phyloP scores from a whole-genome alignment of 495 filamentous ascomycete species.

The Neurospora sp. region DNA sequence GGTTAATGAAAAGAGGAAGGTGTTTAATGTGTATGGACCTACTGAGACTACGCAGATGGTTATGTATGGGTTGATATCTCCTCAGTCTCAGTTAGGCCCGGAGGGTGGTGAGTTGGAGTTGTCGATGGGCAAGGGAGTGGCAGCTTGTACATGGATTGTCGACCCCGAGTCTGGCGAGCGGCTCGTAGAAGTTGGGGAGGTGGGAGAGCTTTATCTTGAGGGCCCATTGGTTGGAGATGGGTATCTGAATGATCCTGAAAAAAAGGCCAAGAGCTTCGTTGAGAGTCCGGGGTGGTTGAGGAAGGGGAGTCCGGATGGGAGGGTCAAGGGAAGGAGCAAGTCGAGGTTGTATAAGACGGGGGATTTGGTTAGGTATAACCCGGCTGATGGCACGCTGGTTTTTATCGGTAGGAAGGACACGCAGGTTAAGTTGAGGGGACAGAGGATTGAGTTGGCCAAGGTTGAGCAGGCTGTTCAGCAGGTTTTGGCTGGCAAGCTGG shows the following conservation, averaged over 20 bases:
- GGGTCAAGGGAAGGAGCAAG: neutral
- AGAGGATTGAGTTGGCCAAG: conserved; percentile 30
- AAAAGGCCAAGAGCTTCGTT: conserved; percentile 44
- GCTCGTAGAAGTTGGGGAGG: conserved; percentile 53
- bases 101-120: too few species aligned
- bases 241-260: conserved; percentile 57
- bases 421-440: conserved; percentile 33
- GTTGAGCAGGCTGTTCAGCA: conserved; percentile 13
- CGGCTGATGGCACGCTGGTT: conserved; percentile 17
- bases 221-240: conserved; percentile 47
- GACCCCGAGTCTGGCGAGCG: conserved; percentile 46
- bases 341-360: conserved; percentile 38
- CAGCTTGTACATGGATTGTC: conserved; percentile 38
- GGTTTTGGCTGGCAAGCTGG: conserved; percentile 3
- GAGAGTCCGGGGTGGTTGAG: conserved; percentile 1
- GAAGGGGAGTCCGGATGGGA: neutral
- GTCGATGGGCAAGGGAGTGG: neutral
- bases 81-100: too few species aligned
- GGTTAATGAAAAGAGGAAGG: neutral
- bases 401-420: conserved; percentile 28
- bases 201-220: conserved; percentile 70
- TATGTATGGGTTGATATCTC: neutral
- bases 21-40: conserved; percentile 32
- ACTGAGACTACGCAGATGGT: conserved; percentile 28
- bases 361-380: conserved; percentile 43